Evolutionary conservation across 1,139 yeast genomes (phyloP), one percentile per base, ranked within the genome.

Genomic region (Pichia cactophila): DNA sequence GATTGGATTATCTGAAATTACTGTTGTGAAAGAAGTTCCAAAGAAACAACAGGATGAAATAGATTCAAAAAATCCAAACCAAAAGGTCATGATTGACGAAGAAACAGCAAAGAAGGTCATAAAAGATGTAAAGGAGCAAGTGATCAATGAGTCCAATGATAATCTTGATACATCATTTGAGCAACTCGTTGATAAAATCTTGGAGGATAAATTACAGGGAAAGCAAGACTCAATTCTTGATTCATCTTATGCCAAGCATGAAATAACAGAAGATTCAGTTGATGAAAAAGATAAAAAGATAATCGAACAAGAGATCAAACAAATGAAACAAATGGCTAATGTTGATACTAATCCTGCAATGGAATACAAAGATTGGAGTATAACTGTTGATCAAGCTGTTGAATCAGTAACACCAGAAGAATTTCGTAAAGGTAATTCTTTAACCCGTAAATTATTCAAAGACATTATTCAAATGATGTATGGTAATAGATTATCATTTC

Each of bases 401-500:
- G 53, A 52, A 37, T 56, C 53, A 28, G 57, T 60, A 38, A 57
- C 50, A 12, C 48, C 60, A 5, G 55, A 53, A 20, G 58, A 60
- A 38, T 54, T 59, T 14, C 44, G 58, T 11, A 53, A 54, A 37
- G 64, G 64, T 29, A 62, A 60, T 50, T 48, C 53, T 17, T 53
- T 58, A 17, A 59, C 59, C 50, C 62, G 58, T 46, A 56, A 53
- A 43, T 60, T 55, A 40, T 61, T 60, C 46, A 53, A 49, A 11
- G 57, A 58, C 37, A 55, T 60, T 20, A 56, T 61, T 41, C 56
- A 58, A 46, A 40, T 60, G 29, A 56, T 61, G 56, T 50, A 48
- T 37, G 52, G 53, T 33, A 61, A 61, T 43, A 54, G 54, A 37
- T 46, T 61, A 40, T 55, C 59, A 26, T 58, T 53, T 42, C 65